These are phyloP conservation scores for Microascus cirrosus DNA, from an alignment of 2,329 filamentous ascomycete genomes.

Conservation along the genomic window DNA sequence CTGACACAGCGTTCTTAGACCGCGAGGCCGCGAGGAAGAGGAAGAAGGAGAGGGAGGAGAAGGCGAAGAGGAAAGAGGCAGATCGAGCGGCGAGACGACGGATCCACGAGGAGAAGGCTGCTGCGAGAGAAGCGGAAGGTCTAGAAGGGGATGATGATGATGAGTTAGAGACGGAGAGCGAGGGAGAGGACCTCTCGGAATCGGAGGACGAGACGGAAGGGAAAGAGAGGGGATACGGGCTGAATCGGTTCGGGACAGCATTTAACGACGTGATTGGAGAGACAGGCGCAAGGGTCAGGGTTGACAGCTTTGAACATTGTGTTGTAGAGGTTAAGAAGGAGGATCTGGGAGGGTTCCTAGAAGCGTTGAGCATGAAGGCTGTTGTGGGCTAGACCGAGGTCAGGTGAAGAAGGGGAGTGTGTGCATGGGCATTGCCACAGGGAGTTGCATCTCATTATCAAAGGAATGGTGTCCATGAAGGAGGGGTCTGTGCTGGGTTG, in stretches of 20 bases:
- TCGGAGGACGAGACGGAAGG: constrained; percentile 45
- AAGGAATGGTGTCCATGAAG: neutral
- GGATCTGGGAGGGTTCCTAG: constrained; percentile 80
- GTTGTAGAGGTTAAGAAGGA: constrained; percentile 98
- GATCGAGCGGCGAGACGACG: constrained; percentile 44
- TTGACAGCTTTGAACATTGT: constrained; percentile 95
- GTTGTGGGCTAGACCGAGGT: constrained; percentile 47
- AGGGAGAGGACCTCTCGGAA: constrained; percentile 22
- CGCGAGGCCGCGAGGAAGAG: constrained; percentile 54
- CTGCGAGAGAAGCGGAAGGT: constrained; percentile 25
- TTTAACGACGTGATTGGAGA: constrained; percentile 93
- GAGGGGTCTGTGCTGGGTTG: neutral
- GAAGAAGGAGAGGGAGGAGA: constrained; percentile 51
- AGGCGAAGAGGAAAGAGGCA: constrained; percentile 50
- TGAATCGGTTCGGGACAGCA: constrained; percentile 86
- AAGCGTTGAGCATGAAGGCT: constrained; percentile 82
- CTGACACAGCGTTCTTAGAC: constrained; percentile 58
- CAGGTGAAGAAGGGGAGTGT: neutral
- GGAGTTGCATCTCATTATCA: neutral
- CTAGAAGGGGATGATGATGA: constrained; percentile 36
- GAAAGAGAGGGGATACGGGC: constrained; percentile 54
- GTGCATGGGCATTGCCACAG: neutral
- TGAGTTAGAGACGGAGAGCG: constrained; percentile 31
- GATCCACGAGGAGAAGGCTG: constrained; percentile 49
- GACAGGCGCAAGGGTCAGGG: constrained; percentile 78